A percentile compares a stretch with the other conserved stretches of the same genome.
phyloP scores from a whole-genome alignment of 306 rosid species.

The Nissolia schottii region DNA sequence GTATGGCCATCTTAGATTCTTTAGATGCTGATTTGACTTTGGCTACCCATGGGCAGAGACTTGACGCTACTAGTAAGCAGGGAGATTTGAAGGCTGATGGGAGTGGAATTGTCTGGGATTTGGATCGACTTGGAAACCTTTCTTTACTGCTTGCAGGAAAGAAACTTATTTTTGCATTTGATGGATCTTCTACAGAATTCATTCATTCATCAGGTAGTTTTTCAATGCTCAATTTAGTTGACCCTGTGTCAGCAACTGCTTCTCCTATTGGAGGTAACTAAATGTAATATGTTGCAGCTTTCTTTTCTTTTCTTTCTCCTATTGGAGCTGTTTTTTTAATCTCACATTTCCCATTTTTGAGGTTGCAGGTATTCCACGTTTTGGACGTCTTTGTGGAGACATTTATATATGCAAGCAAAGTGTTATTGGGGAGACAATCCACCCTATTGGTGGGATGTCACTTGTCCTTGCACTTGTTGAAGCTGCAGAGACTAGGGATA shows the following conservation, averaged over 20 bases:
- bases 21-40: slow-evolving; percentile 73
- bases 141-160: slow-evolving; percentile 91
- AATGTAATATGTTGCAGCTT: slow-evolving; percentile 24
- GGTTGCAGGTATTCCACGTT: slow-evolving; percentile 91
- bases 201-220: slow-evolving; percentile 70
- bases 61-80: slow-evolving; percentile 61
- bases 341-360: slow-evolving; percentile 19
- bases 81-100: slow-evolving; percentile 85
- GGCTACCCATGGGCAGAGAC: slow-evolving; percentile 67
- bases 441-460: slow-evolving; percentile 87
- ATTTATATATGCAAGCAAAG: slow-evolving; percentile 73
- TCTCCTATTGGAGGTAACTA: slow-evolving; percentile 96
- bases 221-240: slow-evolving; percentile 93
- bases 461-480: slow-evolving; percentile 90
- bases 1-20: slow-evolving; percentile 96
- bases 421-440: slow-evolving; percentile 82
- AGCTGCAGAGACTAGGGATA: slow-evolving; percentile 97
- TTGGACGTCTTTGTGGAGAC: slow-evolving; percentile 95
- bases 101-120: slow-evolving; percentile 99
- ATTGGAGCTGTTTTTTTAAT: slow-evolving; percentile 10
- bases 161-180: slow-evolving; percentile 96
- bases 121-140: slow-evolving; percentile 90
- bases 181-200: slow-evolving; percentile 82
- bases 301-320: slow-evolving; percentile 5
- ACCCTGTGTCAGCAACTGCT: slow-evolving; percentile 98